Percentiles rank a stretch among this genome's conserved stretches.
These are phyloP conservation scores for Vigna angularis DNA, from an alignment of 306 rosid species.

Conservation along the genomic window DNA sequence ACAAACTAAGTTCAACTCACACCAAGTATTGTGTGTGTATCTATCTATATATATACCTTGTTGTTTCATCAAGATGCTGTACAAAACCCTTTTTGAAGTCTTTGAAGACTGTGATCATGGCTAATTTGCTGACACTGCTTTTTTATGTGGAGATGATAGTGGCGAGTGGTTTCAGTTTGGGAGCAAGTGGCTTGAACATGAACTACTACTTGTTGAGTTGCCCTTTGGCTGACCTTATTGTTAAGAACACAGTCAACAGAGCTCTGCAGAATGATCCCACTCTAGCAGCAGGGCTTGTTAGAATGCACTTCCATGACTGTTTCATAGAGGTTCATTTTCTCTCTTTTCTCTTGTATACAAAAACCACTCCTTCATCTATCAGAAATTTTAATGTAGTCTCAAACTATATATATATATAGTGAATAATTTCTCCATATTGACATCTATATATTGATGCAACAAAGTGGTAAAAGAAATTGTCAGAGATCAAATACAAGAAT, in stretches of 20 bases:
- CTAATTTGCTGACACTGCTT: slow-evolving; percentile 35
- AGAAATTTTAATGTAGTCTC: not conserved
- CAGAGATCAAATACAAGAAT: not conserved
- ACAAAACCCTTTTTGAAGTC: slow-evolving; percentile 21
- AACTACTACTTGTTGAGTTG: slow-evolving; percentile 62
- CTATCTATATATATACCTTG: not conserved
- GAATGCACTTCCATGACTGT: slow-evolving; percentile 88
- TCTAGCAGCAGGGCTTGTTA: slow-evolving; percentile 66
- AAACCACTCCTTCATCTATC: not conserved
- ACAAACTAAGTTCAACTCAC: slow-evolving; percentile 19
- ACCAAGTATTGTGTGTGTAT: not conserved
- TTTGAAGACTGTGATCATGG: slow-evolving; percentile 41
- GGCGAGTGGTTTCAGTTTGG: slow-evolving; percentile 40
- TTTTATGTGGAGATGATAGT: slow-evolving; percentile 39
- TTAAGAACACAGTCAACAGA: slow-evolving; percentile 53
- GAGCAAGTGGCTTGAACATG: slow-evolving; percentile 61
- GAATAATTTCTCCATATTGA: too few species aligned
- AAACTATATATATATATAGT: not conserved
- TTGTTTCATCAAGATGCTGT: slow-evolving; percentile 16
- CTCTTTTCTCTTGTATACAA: not conserved
- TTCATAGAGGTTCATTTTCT: slow-evolving; percentile 61
- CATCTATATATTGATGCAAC: not conserved
- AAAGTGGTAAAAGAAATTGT: not conserved
- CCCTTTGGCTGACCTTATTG: slow-evolving; percentile 60
- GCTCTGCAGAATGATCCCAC: slow-evolving; percentile 73